These are phyloP conservation scores for Diaporthe aspalathi DNA, from an alignment of 2,329 filamentous ascomycete genomes.

Conservation along the genomic window DNA sequence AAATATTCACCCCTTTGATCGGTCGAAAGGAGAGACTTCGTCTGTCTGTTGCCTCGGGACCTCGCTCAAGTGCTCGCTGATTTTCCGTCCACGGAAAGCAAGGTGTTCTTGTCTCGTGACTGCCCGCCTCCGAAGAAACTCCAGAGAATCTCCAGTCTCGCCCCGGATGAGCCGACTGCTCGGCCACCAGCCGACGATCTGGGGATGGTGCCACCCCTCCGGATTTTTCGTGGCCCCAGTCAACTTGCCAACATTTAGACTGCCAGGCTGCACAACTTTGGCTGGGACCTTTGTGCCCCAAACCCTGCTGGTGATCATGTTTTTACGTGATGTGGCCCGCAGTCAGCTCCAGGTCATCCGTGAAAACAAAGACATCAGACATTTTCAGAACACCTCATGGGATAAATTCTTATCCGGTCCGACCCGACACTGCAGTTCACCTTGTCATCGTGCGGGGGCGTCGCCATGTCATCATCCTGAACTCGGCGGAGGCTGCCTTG, in stretches of 20 bases:
- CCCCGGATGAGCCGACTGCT: constrained; percentile 26
- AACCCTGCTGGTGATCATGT: background rate
- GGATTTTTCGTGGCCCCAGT: background rate
- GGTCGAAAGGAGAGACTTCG: background rate
- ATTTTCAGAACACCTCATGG: background rate
- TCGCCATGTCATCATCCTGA: constrained; percentile 20
- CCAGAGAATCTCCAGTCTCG: constrained; percentile 16
- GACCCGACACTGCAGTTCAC: background rate
- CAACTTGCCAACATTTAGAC: background rate
- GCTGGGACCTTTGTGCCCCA: background rate
- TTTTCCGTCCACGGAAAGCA: background rate
- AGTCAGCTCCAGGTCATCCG: background rate
- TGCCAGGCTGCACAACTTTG: background rate
- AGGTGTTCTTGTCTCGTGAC: background rate
- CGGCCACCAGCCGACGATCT: constrained; percentile 16
- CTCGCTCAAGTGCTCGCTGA: constrained; percentile 18
- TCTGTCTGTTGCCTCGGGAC: too few relatives aligned
- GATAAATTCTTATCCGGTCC: background rate
- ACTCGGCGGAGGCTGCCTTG: constrained; percentile 18
- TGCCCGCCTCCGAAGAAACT: constrained; percentile 26
- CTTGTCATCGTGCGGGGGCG: background rate
- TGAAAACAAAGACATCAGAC: background rate
- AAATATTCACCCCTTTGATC: background rate
- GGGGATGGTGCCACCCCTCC: constrained; percentile 13
- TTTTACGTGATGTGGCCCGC: background rate